Conservation (phyloP, 164 flowering plant species). For the Chloranthus sessilifolius region DNA sequence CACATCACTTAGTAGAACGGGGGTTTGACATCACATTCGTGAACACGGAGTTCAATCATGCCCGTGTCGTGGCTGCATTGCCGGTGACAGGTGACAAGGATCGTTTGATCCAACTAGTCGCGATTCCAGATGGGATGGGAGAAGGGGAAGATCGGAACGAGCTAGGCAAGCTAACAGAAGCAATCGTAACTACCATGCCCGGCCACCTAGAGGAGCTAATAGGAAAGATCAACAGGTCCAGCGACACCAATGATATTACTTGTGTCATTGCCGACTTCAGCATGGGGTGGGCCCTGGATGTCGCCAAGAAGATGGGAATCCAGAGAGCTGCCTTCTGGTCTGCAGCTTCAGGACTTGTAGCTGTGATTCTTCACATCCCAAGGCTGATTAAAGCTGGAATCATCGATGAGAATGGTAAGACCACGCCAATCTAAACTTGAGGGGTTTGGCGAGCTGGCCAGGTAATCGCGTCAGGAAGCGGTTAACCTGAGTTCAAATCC, state of each 20-base stretch:
- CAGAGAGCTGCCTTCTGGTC: constrained; percentile 28
- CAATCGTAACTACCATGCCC: not conserved
- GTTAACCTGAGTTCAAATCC: no score
- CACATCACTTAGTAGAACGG: constrained; percentile 9
- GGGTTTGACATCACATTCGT: constrained; percentile 23
- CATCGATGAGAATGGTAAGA: constrained; percentile 13
- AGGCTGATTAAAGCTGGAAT: constrained; percentile 27
- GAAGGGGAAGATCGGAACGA: constrained; percentile 11
- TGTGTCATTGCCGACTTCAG: constrained; percentile 32
- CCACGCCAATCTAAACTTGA: no score
- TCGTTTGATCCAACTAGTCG: constrained; percentile 6
- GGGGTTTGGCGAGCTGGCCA: no score
- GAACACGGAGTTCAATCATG: constrained; percentile 8
- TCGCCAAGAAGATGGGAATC: constrained; percentile 30
- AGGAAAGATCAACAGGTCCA: constrained; percentile 10
- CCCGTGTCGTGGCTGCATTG: not conserved
- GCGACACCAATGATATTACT: constrained; percentile 9
- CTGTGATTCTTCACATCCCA: constrained; percentile 16
- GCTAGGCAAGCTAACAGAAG: not conserved
- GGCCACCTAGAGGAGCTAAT: constrained; percentile 1
- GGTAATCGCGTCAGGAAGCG: no score
- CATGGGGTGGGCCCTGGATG: constrained; percentile 27
- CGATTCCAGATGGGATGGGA: constrained; percentile 16
- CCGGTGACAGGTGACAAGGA: not conserved
- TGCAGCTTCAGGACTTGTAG: constrained; percentile 23